Percentiles rank a stretch among this genome's conserved stretches.
Conservation (phyloP, 1,284 basidiomycete genomes). For the Xanthoconium separans region DNA sequence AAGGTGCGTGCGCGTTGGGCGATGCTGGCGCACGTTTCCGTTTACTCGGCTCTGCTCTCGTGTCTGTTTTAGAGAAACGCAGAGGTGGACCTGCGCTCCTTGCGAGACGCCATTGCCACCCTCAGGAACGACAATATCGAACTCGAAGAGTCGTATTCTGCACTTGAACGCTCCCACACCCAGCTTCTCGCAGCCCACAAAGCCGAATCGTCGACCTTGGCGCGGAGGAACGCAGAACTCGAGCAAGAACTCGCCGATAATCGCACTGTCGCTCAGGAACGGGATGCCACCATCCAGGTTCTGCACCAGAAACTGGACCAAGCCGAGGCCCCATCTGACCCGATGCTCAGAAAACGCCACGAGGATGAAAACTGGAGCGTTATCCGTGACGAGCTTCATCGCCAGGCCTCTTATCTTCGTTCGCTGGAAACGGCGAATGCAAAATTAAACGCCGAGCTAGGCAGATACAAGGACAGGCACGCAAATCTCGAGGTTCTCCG, state of each 20-base stretch:
- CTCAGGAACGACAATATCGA: constrained; percentile 58
- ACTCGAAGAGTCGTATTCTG: constrained; percentile 50
- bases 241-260: constrained; percentile 44
- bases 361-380: constrained; percentile 56
- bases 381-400: constrained; percentile 60
- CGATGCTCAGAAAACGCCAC: constrained; percentile 18
- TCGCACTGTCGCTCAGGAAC: constrained; percentile 42
- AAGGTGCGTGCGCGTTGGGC: constrained; percentile 43
- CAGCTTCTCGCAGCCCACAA: constrained; percentile 49
- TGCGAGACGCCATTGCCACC: constrained; percentile 44
- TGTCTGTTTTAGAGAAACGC: constrained; percentile 19
- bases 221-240: constrained; percentile 43
- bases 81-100: constrained; percentile 47
- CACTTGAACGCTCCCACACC: constrained; percentile 43
- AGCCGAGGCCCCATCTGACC: constrained; percentile 30
- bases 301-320: constrained; percentile 52
- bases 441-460: constrained; percentile 54
- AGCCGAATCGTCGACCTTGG: constrained; percentile 47
- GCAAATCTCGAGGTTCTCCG: constrained; percentile 65
- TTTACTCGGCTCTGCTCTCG: constrained; percentile 1
- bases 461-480: constrained; percentile 51
- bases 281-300: constrained; percentile 38
- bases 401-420: constrained; percentile 60
- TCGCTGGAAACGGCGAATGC: constrained; percentile 65
- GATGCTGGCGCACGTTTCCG: not conserved